Percentiles rank a stretch among this genome's conserved stretches.
Conservation (phyloP, 306 rosid species). For the Biancaea sappan region DNA sequence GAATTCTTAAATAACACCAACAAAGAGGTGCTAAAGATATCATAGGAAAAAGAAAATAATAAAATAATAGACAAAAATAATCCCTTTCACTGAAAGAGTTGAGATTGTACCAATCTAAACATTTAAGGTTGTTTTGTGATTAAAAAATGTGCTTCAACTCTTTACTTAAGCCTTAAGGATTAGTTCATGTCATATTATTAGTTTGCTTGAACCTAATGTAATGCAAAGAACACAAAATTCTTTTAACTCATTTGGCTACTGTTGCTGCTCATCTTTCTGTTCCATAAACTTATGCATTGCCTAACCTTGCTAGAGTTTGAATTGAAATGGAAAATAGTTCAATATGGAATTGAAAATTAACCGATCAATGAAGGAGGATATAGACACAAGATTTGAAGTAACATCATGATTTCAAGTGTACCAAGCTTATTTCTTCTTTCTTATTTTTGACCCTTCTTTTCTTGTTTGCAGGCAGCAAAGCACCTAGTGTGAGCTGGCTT, state of each 20-base stretch:
- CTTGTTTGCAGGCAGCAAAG: constrained; percentile 39
- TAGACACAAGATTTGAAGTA: background rate
- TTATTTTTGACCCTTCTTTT: constrained; percentile 27
- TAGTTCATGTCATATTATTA: background rate
- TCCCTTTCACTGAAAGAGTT: background rate
- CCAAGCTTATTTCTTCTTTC: constrained; percentile 9
- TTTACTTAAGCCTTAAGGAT: background rate
- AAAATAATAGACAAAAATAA: background rate
- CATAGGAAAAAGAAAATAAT: no score
- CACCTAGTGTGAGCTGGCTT: constrained; percentile 70
- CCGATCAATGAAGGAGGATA: constrained; percentile 2
- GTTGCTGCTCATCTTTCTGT: background rate
- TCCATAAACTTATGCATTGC: background rate
- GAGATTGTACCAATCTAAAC: background rate
- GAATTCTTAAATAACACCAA: background rate
- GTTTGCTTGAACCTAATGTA: background rate
- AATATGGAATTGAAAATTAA: constrained; percentile 20
- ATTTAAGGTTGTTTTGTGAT: background rate
- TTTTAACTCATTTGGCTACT: background rate
- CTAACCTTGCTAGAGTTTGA: background rate
- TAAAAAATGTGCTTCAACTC: background rate
- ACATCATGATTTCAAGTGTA: constrained; percentile 9
- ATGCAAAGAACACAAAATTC: background rate
- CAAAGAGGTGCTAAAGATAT: background rate
- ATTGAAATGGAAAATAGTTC: background rate